Percentiles rank a stretch among this genome's conserved stretches.
These are phyloP conservation scores for Colletotrichum lindemuthianum DNA, from an alignment of 2,329 filamentous ascomycete species.

Conservation along the genomic window DNA sequence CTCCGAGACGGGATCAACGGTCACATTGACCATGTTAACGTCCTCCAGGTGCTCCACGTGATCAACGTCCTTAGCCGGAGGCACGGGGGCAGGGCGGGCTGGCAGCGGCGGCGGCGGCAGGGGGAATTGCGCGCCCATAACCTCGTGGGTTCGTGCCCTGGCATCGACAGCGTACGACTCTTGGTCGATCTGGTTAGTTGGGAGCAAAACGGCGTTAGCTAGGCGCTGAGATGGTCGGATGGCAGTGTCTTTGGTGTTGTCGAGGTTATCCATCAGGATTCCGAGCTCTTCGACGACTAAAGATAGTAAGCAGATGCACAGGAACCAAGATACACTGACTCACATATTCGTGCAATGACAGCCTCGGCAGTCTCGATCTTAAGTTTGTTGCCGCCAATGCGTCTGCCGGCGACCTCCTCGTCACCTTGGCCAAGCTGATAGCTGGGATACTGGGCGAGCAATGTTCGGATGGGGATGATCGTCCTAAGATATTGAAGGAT, in stretches of 20 bases:
- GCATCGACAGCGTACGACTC: slow-evolving; percentile 1
- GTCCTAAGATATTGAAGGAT: slow-evolving; percentile 96
- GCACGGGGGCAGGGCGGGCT: slow-evolving; percentile 55
- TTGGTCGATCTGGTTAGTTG: slow-evolving; percentile 41
- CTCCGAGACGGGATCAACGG: slow-evolving; percentile 48
- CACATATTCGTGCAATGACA: slow-evolving; percentile 79
- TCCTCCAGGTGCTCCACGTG: slow-evolving; percentile 41
- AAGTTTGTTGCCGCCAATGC: slow-evolving; percentile 75
- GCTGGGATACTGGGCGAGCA: slow-evolving; percentile 80
- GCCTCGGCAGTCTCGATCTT: slow-evolving; percentile 63
- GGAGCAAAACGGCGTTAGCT: slow-evolving; percentile 80
- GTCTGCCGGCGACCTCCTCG: slow-evolving; percentile 70
- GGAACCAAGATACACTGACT: slow-evolving; percentile 48
- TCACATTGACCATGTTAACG: slow-evolving; percentile 47
- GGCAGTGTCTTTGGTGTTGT: slow-evolving; percentile 67
- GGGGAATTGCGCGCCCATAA: slow-evolving; percentile 32
- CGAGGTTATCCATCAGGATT: slow-evolving; percentile 76
- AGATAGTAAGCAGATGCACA: background rate
- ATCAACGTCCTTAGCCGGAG: slow-evolving; percentile 41
- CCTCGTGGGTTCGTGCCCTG: slow-evolving; percentile 21
- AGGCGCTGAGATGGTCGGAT: slow-evolving; percentile 80
- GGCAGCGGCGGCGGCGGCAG: slow-evolving; percentile 60
- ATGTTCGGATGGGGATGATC: slow-evolving; percentile 80
- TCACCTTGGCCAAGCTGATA: slow-evolving; percentile 75
- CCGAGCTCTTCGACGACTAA: slow-evolving; percentile 80